Evolutionary conservation across 2,329 filamentous ascomycete genomes (phyloP), one percentile per base, ranked within the genome.

Genomic region (Cladophialophora chaetospira): DNA sequence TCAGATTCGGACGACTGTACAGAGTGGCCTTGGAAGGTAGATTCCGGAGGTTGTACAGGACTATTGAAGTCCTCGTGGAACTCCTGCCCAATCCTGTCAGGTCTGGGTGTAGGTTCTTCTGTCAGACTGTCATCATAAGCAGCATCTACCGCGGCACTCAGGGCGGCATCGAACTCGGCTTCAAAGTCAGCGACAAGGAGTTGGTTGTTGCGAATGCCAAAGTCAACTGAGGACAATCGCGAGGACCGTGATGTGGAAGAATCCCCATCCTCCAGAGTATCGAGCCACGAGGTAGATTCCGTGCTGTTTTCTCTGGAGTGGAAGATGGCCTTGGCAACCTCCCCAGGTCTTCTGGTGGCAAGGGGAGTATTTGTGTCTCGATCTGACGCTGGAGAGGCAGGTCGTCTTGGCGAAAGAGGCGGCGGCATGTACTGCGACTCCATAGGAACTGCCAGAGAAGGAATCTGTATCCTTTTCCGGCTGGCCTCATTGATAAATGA

Each of bases 111-210:
- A 51, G 67, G 61, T 68, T 75, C 61, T 56, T 72, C 69, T 11
- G 67, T 63, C 23, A 69, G 62, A 21, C 58, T 66, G 56, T 78
- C 89, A 70, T 96, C 88, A 71, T 97, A 99, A 4, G 93, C 94
- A 48, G 93, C 93, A 72, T 97, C 94, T 6, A 97, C 92, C 11
- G 94, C 94, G 21, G 92, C 93, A 74, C 97, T 93, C 40, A 97
- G 79, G 3, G 94, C 94, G 6, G 91, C 91, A 72, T 97, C 92
- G 64, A 97, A 96, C 68, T 96, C 92, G 5, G 89, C 88, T 70
- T 96, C 62, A 28, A 66, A 65, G 15, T 64, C 58, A 23, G 60
- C 61, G 13, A 58, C 56, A n/a, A 66, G 48, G 17, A 49, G 51
- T 25, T 61, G 54, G n/a, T 6, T 36, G 17, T 58, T 15, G 6